Evolutionary conservation across 805 yeast genomes (phyloP), one percentile per base, ranked within the genome.

Genomic region (Ogataea corticis): DNA sequence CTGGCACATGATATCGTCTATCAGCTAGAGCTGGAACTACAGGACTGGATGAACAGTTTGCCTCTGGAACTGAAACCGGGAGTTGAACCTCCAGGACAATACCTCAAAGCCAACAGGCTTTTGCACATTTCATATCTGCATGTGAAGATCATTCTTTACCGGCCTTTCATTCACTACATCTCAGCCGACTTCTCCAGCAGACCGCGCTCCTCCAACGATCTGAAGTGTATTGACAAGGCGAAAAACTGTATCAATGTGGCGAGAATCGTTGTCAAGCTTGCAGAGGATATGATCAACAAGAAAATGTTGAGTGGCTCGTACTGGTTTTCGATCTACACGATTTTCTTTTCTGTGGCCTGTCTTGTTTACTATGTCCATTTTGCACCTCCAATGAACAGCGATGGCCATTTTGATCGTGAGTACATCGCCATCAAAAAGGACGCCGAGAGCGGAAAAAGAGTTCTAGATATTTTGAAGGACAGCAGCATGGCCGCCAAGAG

Each of bases 251-350:
- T 90, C 44, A 81, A 84, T 54, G 89, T 87, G 9, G 91, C 96
- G 0, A 73, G 94, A 46, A 80, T 85, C 56, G 95, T 87, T 23
- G 90, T 90, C 14, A 82, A 83, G 56, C 63, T 88, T 45, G 89
- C 96, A 0, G 81, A 85, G 55, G 89, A 85, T 58, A 80, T 90
- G 89, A 82, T 85, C 50, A 76, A 79, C 52, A 79, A 82, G 50
- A 75, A 83, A 46, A 72, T 87, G 63, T 69, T 90, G 32, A 79
- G 83, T 52, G 96, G 96, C 0, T 86, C 94, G 2, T 91, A 90
- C 60, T 89, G 96, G 96, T 90, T 88, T 60, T 82, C 94, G 6
- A 85, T 87, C 59, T 90, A 90, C 63, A 87, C 96, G 0, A 84
- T 90, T 4, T 90, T 89, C 62, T 88, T 87, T 66, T 83, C 95